Conservation (phyloP, 1,284 basidiomycete genomes). For the Apiotrichum brassicae region DNA sequence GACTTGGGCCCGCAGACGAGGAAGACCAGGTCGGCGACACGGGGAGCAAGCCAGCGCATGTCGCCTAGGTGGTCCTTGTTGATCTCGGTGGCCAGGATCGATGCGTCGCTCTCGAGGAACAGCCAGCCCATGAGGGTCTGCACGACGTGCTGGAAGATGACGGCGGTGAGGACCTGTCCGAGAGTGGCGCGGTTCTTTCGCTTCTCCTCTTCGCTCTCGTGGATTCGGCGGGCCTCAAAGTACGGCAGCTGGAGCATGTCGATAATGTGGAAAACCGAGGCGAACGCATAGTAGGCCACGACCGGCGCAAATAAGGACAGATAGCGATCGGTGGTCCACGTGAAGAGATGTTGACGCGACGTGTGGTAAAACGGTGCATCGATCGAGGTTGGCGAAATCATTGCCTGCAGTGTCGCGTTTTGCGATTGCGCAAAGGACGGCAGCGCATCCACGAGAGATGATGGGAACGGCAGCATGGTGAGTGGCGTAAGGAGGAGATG, state of each 20-base stretch:
- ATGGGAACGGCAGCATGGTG: constrained; percentile 12
- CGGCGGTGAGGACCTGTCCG: constrained; percentile 65
- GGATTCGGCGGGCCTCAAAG: constrained; percentile 79
- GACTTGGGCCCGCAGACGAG: constrained; percentile 48
- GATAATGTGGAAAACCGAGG: constrained; percentile 72
- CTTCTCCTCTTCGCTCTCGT: constrained; percentile 75
- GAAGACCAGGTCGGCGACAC: constrained; percentile 49
- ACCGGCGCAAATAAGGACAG: constrained; percentile 71
- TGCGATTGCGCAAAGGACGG: constrained; percentile 14
- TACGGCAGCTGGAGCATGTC: constrained; percentile 69
- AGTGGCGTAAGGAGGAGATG: no score
- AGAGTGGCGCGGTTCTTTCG: constrained; percentile 70
- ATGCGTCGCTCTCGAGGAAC: constrained; percentile 58
- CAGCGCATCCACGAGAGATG: constrained; percentile 10
- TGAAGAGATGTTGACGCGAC: constrained; percentile 52
- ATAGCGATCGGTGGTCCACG: constrained; percentile 63
- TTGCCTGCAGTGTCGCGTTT: constrained; percentile 37
- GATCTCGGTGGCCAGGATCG: constrained; percentile 33
- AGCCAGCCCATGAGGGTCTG: constrained; percentile 72
- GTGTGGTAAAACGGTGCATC: constrained; percentile 57
- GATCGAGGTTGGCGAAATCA: constrained; percentile 35
- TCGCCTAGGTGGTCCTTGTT: constrained; percentile 53
- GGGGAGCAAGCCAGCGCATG: constrained; percentile 49
- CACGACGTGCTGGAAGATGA: constrained; percentile 74
- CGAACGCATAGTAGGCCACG: constrained; percentile 79